Base-by-base conservation (phyloP, 1,284 basidiomycete genomes). In the Omphalotus olearius region DNA sequence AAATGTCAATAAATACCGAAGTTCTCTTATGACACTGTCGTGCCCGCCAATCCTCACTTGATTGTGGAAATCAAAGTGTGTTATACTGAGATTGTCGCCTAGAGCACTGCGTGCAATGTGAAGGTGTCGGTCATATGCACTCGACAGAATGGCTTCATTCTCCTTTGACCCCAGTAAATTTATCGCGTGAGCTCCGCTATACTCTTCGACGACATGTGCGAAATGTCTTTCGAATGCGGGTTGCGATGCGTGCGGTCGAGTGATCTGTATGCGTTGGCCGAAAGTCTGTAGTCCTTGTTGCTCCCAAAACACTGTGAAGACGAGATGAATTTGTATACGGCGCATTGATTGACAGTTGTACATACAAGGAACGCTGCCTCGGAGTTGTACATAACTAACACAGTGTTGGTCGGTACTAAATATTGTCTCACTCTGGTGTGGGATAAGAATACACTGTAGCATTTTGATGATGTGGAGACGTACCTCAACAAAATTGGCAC, bases 141-240 rank as follows among this genome's bases (percentile, higher is more conserved):
- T 70, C 0, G 93, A 91, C 46, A 99, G 76, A 39, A 80, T 82
- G 2, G 89, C 80, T 69, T 99, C 96, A 58, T 94, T 93, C 65
- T 98, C 96, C 67, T 95, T 91, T 45, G 83, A 83, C 4, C 92
- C 90, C 0, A 97, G 79, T 2, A 98, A 76, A 67, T 95, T 95
- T 59, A 95, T 82, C n/a, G 85, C 88, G 60, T 95, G 90, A 11
- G 85, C 77, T 0, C 81, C 76, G 6, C 82, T 83, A 62, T 95
- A 95, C 62, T 93, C 88, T 57, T 92, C 85, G 52, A 85, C 78
- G 17, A 99, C 75, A 50, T 93, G 86, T 18, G 85, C 76, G 57
- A 98, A 93, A 68, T 99, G 96, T 42, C 91, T 85, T 60, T 97
- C 92, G 63, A 98, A 98, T 0, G 96, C 96, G 3, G 93, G 93